Conservation (phyloP, 2,329 filamentous ascomycete species). For the Sarocladium oryzae region DNA sequence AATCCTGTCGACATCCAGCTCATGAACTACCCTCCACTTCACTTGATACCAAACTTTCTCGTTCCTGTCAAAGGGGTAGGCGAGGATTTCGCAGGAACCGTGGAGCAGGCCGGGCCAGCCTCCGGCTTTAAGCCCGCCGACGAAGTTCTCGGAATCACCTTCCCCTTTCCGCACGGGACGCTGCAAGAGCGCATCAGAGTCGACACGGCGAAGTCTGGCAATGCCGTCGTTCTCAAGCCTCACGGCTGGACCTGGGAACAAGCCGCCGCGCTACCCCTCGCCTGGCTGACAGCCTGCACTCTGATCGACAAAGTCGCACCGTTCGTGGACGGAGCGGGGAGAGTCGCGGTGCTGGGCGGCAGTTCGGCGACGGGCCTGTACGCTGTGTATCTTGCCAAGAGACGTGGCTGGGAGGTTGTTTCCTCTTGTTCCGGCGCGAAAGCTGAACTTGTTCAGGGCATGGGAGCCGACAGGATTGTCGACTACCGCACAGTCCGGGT, state of each 20-base stretch:
- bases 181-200: conserved; percentile 3
- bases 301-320: background rate
- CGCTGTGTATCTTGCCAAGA: conserved; percentile 4
- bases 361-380: conserved; percentile 8
- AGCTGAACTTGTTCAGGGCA: conserved; percentile 7
- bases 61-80: conserved; percentile 9
- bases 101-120: conserved; percentile 1
- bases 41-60: background rate
- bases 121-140: conserved; percentile 4
- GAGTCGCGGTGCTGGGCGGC: conserved; percentile 7
- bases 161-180: conserved; percentile 1
- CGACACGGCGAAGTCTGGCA: background rate
- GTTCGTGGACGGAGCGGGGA: background rate
- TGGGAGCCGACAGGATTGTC: conserved; percentile 7
- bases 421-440: conserved; percentile 9
- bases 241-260: conserved; percentile 8
- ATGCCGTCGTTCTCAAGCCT: conserved; percentile 9
- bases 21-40: conserved; percentile 3
- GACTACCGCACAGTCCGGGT: conserved; percentile 9
- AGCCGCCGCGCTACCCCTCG: conserved; percentile 8
- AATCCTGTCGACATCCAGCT: conserved; percentile 11
- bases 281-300: conserved; percentile 8
- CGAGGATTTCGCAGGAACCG: conserved; percentile 9
- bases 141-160: conserved; percentile 9
- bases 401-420: conserved; percentile 7